Percentiles rank a stretch among this genome's conserved stretches.
phyloP scores from a whole-genome alignment of 495 filamentous ascomycete species.

The Niebla homalea region DNA sequence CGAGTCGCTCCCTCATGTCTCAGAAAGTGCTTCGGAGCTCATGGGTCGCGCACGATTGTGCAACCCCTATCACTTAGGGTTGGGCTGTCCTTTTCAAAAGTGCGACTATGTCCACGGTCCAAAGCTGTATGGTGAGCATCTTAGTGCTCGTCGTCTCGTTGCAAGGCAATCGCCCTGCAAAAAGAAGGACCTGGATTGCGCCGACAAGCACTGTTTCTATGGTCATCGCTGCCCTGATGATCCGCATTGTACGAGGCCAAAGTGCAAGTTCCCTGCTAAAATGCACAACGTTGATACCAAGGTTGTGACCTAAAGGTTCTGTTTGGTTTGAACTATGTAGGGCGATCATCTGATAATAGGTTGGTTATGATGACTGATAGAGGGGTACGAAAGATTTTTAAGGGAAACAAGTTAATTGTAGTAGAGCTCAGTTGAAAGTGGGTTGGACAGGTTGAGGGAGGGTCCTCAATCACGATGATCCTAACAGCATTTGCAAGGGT shows the following conservation, averaged over 20 bases:
- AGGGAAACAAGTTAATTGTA: too few relatives aligned
- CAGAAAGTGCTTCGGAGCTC: constrained; percentile 9
- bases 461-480: too few relatives aligned
- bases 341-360: too few relatives aligned
- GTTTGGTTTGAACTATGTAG: too few relatives aligned
- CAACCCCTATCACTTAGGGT: constrained; percentile 19
- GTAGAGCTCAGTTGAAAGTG: too few relatives aligned
- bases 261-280: constrained; percentile 3
- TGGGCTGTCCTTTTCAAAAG: constrained; percentile 10
- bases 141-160: constrained; percentile 17
- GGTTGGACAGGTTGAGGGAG: too few relatives aligned
- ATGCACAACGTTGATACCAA: constrained; percentile 10
- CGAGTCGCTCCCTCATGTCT: constrained; percentile 8
- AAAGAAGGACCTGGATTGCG: constrained; percentile 13
- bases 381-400: too few relatives aligned
- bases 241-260: background rate
- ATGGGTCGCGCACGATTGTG: constrained; percentile 18
- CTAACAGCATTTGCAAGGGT: too few relatives aligned
- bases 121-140: constrained; percentile 12
- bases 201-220: constrained; percentile 17
- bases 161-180: constrained; percentile 16
- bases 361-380: too few relatives aligned
- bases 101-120: constrained; percentile 17
- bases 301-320: background rate
- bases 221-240: constrained; percentile 19